phyloP scores from a whole-genome alignment of 75 land plant species.

The Selaginella tamariscina region DNA sequence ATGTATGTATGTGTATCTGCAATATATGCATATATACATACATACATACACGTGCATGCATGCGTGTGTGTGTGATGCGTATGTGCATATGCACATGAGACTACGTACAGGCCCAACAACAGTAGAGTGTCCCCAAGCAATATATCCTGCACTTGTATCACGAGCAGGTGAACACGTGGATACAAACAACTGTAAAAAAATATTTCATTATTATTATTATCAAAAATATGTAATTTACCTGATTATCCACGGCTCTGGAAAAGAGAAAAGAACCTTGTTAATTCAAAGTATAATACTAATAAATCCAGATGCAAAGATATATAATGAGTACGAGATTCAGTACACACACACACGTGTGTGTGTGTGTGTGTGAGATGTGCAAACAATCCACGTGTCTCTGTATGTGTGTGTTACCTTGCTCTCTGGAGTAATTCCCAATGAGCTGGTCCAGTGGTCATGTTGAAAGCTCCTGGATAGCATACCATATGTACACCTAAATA shows the following conservation, averaged over 20 bases:
- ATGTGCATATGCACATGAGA: slow-evolving; percentile 1
- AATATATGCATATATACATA: too few relatives aligned
- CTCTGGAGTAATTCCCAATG: slow-evolving; percentile 92
- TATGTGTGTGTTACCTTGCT: slow-evolving; percentile 66
- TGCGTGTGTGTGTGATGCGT: too few relatives aligned
- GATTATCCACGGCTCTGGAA: slow-evolving; percentile 92
- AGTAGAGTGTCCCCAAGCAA: slow-evolving; percentile 96
- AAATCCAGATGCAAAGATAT: not conserved
- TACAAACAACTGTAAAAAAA: slow-evolving; percentile 55
- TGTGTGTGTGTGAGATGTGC: too few relatives aligned
- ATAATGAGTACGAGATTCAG: too few relatives aligned
- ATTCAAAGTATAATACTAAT: not conserved
- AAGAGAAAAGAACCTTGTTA: not conserved
- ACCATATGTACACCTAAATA: slow-evolving; percentile 69
- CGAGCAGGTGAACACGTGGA: slow-evolving; percentile 96
- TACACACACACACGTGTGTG: too few relatives aligned
- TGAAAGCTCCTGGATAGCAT: slow-evolving; percentile 98
- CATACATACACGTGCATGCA: too few relatives aligned
- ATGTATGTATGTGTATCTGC: not conserved
- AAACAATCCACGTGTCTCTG: too few relatives aligned
- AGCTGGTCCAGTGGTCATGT: slow-evolving; percentile 95
- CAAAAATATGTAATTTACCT: slow-evolving; percentile 34
- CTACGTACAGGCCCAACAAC: slow-evolving; percentile 75
- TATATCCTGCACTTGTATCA: slow-evolving; percentile 57
- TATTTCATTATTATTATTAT: not conserved